Evolutionary conservation across 352 stramenopile species (phyloP).

Genomic region (Globisporangium parvum): DNA sequence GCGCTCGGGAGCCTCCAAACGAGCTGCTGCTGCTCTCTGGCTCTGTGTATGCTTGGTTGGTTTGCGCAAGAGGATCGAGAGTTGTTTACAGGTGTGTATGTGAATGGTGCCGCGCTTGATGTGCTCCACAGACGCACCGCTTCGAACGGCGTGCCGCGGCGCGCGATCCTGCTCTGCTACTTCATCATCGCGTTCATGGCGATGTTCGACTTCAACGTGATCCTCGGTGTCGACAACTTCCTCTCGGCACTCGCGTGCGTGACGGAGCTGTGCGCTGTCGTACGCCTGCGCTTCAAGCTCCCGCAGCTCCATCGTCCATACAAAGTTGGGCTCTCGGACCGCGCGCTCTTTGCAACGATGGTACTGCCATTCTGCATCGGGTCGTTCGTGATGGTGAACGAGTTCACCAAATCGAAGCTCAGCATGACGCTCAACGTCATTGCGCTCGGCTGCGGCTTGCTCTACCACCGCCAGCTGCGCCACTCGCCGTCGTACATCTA

Average conservation of each 20-base stretch:
- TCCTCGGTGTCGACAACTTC: slow-evolving; percentile 91
- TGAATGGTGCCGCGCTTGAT: slow-evolving; percentile 3
- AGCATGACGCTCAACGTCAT: slow-evolving; percentile 49
- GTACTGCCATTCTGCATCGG: slow-evolving; percentile 51
- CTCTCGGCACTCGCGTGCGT: slow-evolving; percentile 88
- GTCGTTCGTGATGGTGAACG: slow-evolving; percentile 57
- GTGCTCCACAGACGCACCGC: slow-evolving; percentile 28
- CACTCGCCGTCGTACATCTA: slow-evolving; percentile 30
- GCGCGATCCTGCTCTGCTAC: slow-evolving; percentile 82
- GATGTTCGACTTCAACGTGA: slow-evolving; percentile 85
- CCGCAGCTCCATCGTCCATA: slow-evolving; percentile 73
- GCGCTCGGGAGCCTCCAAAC: no score
- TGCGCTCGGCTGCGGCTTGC: slow-evolving; percentile 37
- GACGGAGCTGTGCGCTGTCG: slow-evolving; percentile 88
- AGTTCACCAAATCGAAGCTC: slow-evolving; percentile 51
- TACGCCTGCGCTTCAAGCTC: slow-evolving; percentile 82
- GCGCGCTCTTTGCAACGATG: slow-evolving; percentile 35
- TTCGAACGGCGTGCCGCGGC: slow-evolving; percentile 48
- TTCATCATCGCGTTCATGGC: slow-evolving; percentile 85
- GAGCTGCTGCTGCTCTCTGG: no score
- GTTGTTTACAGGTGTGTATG: background rate
- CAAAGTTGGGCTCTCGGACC: slow-evolving; percentile 61
- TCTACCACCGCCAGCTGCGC: slow-evolving; percentile 55
- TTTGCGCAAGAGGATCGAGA: no score
- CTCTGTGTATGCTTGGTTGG: no score